Evolutionary conservation across 169 alveolate genomes (phyloP), one percentile per base, ranked within the genome.

Genomic region (Plasmodium vivax): DNA sequence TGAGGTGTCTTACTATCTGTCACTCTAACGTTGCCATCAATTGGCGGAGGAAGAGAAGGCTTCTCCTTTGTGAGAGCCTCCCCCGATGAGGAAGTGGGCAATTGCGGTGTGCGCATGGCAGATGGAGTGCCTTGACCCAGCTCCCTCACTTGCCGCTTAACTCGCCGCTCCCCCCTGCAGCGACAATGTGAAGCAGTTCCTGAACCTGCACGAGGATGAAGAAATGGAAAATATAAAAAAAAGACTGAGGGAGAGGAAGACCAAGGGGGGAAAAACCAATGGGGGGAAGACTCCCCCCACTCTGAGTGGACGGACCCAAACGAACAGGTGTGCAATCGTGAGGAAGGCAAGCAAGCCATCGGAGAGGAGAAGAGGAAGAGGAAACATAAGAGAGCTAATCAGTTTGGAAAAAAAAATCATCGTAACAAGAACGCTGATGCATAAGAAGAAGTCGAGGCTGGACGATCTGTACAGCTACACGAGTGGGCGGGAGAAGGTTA

Each of bases 391-490:
- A 73, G 90, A 90, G n/a, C 80, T 90, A 30, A 79, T 90, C 34
- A 54, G 62, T 34, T 58, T 90, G 54, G 94, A 90, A 74, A 90
- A 90, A 74, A 84, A 90, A 43, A 90, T 90, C 16, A 36, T 90
- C 30, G 72, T 90, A n/a, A 45, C 94, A 68, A 79, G 58, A 47
- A 90, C 94, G 0, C 30, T 90, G 51, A 79, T 90, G 94, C 34
- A 81, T n/a, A 90, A 79, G 30, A 90, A 90, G 19, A 90, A 90
- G 12, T 19, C 14, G 14, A 90, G 54, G n/a, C 73, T 90, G 5
- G 82, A 90, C 72, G 83, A 90, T 41, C 80, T 90, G 27, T 90
- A 90, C 51, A 80, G 72, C 32, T 90, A 90, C 43, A 90, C 77
- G 30, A 90, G 54, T n/a, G 80, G 74, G 62, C 30, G 83, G 43